Percentiles rank a stretch among this genome's conserved stretches.
These are phyloP conservation scores for Botryosphaeria dothidea DNA, from an alignment of 2,329 filamentous ascomycete species.

Conservation along the genomic window DNA sequence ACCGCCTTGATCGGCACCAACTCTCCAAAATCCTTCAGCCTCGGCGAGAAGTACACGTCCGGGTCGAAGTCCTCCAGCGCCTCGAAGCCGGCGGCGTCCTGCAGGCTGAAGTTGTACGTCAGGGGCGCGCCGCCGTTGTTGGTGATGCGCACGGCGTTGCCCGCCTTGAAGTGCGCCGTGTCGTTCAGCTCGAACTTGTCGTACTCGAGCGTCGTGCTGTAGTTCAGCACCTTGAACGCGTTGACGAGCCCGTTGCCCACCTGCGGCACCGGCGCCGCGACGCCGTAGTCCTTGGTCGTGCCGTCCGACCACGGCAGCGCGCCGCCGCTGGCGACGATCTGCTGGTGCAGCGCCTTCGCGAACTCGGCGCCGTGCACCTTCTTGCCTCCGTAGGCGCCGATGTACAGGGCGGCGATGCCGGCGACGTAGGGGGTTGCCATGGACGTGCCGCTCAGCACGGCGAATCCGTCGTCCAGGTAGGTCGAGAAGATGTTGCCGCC, in stretches of 20 bases:
- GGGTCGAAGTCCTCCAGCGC: slow-evolving; percentile 39
- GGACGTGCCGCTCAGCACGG: slow-evolving; percentile 57
- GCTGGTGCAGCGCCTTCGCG: slow-evolving; percentile 29
- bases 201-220: slow-evolving; percentile 54
- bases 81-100: slow-evolving; percentile 55
- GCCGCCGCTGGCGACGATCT: slow-evolving; percentile 32
- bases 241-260: slow-evolving; percentile 63
- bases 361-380: slow-evolving; percentile 29
- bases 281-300: neutral
- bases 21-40: slow-evolving; percentile 19
- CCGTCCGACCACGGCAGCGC: slow-evolving; percentile 26
- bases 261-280: slow-evolving; percentile 54
- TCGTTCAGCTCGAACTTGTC: slow-evolving; percentile 67
- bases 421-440: slow-evolving; percentile 62
- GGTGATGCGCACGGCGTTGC: slow-evolving; percentile 55
- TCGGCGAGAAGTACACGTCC: slow-evolving; percentile 25
- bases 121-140: slow-evolving; percentile 54
- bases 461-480: slow-evolving; percentile 53
- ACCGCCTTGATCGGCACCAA: slow-evolving; percentile 8
- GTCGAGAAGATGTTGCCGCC: slow-evolving; percentile 62
- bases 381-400: slow-evolving; percentile 28
- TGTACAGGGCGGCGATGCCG: slow-evolving; percentile 42
- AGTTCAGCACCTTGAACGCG: slow-evolving; percentile 59
- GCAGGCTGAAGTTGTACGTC: slow-evolving; percentile 56
- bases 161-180: slow-evolving; percentile 56